Evolutionary conservation across 2,329 filamentous ascomycete genomes (phyloP).

Genomic region (Fusarium napiforme): DNA sequence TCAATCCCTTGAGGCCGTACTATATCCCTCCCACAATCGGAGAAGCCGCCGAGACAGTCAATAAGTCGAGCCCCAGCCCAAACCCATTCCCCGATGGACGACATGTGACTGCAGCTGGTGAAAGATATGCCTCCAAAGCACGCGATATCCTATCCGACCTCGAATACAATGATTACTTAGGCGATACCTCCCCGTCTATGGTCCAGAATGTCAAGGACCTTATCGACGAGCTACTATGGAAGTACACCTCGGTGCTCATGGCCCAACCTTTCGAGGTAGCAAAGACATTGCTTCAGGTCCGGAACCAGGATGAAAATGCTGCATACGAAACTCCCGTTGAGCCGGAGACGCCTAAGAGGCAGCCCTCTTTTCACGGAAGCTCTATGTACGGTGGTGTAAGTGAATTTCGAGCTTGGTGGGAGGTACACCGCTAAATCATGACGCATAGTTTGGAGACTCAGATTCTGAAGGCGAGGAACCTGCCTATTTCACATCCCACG

Average conservation of each 20-base stretch:
- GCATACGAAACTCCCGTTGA: constrained; percentile 38
- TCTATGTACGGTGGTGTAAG: constrained; percentile 53
- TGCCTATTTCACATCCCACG: constrained; percentile 82
- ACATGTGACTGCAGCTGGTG: constrained; percentile 53
- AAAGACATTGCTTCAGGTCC: constrained; percentile 89
- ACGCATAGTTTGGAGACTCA: constrained; percentile 59
- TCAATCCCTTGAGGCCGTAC: constrained; percentile 76
- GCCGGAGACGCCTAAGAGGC: constrained; percentile 44
- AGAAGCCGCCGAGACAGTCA: constrained; percentile 52
- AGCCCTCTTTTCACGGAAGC: constrained; percentile 47
- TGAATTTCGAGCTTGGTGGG: neutral
- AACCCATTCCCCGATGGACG: constrained; percentile 58
- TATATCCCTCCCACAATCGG: constrained; percentile 72
- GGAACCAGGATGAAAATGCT: constrained; percentile 63
- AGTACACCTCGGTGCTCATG: constrained; percentile 88
- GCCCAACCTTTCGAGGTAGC: constrained; percentile 97
- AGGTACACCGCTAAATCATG: constrained; percentile 40
- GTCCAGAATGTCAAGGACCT: constrained; percentile 80
- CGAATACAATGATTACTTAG: constrained; percentile 89
- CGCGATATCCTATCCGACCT: constrained; percentile 90
- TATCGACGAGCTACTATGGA: constrained; percentile 87
- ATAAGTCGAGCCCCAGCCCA: constrained; percentile 53
- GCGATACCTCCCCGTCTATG: constrained; percentile 78
- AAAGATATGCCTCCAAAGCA: constrained; percentile 64
- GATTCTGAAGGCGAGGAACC: constrained; percentile 82